Evolutionary conservation across 495 filamentous ascomycete genomes (phyloP), one percentile per base, ranked within the genome.

Genomic region (Barbatosphaeria neglecta): DNA sequence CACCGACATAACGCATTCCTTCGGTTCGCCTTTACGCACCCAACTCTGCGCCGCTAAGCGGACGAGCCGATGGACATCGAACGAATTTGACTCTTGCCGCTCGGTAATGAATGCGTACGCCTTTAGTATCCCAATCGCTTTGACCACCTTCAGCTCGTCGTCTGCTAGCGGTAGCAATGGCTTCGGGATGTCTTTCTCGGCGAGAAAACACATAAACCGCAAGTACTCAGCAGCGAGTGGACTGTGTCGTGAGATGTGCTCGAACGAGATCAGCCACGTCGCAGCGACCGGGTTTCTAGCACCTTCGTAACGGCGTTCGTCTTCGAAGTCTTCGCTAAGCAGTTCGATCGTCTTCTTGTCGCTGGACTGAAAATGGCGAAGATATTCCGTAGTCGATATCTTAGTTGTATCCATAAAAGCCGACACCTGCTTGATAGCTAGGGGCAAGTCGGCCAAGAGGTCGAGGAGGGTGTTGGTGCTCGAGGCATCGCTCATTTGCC

Each of bases 401-500:
- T 44, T 19, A 19, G 54, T 71, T 45, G 61, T 56, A 37, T 56
- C 62, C 25, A 79, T 70, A 43, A 60, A 76, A 7, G 68, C 62
- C 7, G 68, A 62, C n/a, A 70, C 71, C 51, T 76, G 69, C 23
- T 50, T 58, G 44, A 76, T 66, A 1, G 72, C 72, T 0, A 76
- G 53, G 2, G 72, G 72, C 9, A 75, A 54, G 43, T 56, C 54
- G 9, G 49, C 50, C 15, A 77, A 58, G 15, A 56, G 39, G n/a
- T 63, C 24, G 0, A 76, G 55, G 22, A 77, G 54, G 1, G 5
- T 22, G 22, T 17, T 41, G 2, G 46, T 50, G 37, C 48, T 50
- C 28, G 19, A 18, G 7, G 17, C 27, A 33, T 57, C 43, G 23
- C 17, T 11, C 10, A 45, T 47, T 28, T 60, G 54, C 15, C 20